Evolutionary conservation across 441 rosid genomes (phyloP).

Genomic region (Populus tomentosa): DNA sequence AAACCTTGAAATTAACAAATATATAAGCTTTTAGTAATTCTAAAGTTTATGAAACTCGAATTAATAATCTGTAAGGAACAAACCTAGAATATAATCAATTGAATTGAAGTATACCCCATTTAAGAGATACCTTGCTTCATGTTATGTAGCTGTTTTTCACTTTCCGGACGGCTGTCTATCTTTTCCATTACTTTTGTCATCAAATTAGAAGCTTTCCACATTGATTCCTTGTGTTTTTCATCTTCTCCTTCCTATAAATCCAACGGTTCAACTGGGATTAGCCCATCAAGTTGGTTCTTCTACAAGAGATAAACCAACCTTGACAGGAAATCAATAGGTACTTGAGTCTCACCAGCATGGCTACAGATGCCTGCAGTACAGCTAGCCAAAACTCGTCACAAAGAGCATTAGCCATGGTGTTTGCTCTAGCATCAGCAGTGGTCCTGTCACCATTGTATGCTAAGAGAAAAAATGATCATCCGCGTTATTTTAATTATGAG

Average conservation of each 20-base stretch:
- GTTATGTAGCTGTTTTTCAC: constrained; percentile 7
- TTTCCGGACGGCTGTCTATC: constrained; percentile 40
- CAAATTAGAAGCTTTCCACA: constrained; percentile 27
- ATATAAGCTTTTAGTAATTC: too few relatives aligned
- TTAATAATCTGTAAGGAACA: too few relatives aligned
- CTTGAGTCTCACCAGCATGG: constrained; percentile 24
- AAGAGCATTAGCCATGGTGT: constrained; percentile 49
- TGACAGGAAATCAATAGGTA: neutral
- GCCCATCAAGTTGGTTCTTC: constrained; percentile 1
- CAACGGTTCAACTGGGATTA: neutral
- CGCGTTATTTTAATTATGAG: constrained; percentile 19
- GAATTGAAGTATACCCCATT: too few relatives aligned
- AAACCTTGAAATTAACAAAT: too few relatives aligned
- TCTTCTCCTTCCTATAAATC: constrained; percentile 27
- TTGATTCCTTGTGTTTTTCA: constrained; percentile 27
- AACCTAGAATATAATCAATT: too few relatives aligned
- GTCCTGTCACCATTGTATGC: constrained; percentile 45
- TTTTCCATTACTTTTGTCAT: constrained; percentile 4
- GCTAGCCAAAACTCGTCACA: constrained; percentile 30
- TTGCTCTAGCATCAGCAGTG: constrained; percentile 46
- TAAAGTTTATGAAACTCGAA: too few relatives aligned
- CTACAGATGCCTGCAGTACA: constrained; percentile 2
- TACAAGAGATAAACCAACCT: neutral
- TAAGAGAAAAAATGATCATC: constrained; percentile 17
- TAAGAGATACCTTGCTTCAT: constrained; percentile 35